phyloP scores from a whole-genome alignment of 78 protist genomes.

The Dictyostelium discoideum region dicty_2.7 NC_007089.4:6011001-6011500 shows the following conservation, averaged over 20 bases:
- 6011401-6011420: conserved; percentile 84
- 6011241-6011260: not conserved
- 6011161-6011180: conserved; percentile 17
- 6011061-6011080: conserved; percentile 5
- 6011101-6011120: conserved; percentile 39
- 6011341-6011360: conserved; percentile 38
- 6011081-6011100: conserved; percentile 3
- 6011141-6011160: conserved; percentile 67
- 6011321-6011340: conserved; percentile 80
- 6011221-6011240: conserved; percentile 62
- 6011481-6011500: conserved; percentile 91
- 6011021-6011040: conserved; percentile 30
- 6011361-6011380: conserved; percentile 77
- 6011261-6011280: not conserved
- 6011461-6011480: conserved; percentile 94
- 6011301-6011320: conserved; percentile 88
- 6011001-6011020: conserved; percentile 59
- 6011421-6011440: conserved; percentile 88
- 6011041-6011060: conserved; percentile 48
- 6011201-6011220: conserved; percentile 72
- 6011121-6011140: conserved; percentile 49
- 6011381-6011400: conserved; percentile 83
- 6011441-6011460: conserved; percentile 92
- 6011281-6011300: conserved; percentile 85
- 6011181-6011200: conserved; percentile 11